phyloP scores from a whole-genome alignment of 2,329 filamentous ascomycete species.

The Botrytis hyacinthi region DNA sequence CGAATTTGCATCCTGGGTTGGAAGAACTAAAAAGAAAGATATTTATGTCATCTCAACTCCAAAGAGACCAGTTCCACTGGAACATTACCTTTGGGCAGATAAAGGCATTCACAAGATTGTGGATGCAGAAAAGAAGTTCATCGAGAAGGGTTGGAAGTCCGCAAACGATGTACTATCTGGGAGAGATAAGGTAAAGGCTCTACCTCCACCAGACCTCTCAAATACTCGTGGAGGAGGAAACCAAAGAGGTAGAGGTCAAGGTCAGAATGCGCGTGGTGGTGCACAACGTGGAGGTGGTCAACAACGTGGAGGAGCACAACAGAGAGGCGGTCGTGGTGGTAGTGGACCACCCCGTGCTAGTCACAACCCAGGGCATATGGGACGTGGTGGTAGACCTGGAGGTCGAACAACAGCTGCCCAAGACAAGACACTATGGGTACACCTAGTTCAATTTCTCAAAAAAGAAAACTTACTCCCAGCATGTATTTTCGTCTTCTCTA shows the following conservation, averaged over 20 bases:
- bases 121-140: slow-evolving; percentile 84
- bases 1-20: slow-evolving; percentile 98
- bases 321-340: slow-evolving; percentile 52
- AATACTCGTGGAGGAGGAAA: slow-evolving; percentile 49
- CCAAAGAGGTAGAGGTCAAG: slow-evolving; percentile 52
- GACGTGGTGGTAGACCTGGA: slow-evolving; percentile 78
- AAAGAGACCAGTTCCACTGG: slow-evolving; percentile 89
- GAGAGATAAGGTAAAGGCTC: slow-evolving; percentile 70
- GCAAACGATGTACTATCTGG: slow-evolving; percentile 80
- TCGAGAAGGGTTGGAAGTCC: slow-evolving; percentile 92
- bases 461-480: slow-evolving; percentile 85
- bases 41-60: slow-evolving; percentile 98
- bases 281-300: slow-evolving; percentile 49
- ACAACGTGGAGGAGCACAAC: slow-evolving; percentile 46
- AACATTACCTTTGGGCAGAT: slow-evolving; percentile 94
- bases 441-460: slow-evolving; percentile 85
- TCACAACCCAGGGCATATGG: slow-evolving; percentile 78
- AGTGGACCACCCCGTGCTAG: slow-evolving; percentile 47
- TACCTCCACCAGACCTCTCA: slow-evolving; percentile 38
- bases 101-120: slow-evolving; percentile 95
- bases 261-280: slow-evolving; percentile 49
- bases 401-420: slow-evolving; percentile 87
- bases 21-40: slow-evolving; percentile 95
- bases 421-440: slow-evolving; percentile 95
- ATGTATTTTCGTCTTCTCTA: slow-evolving; percentile 98